Conservation (phyloP, 108 stramenopile species). For the Skeletonema marinoi region DNA sequence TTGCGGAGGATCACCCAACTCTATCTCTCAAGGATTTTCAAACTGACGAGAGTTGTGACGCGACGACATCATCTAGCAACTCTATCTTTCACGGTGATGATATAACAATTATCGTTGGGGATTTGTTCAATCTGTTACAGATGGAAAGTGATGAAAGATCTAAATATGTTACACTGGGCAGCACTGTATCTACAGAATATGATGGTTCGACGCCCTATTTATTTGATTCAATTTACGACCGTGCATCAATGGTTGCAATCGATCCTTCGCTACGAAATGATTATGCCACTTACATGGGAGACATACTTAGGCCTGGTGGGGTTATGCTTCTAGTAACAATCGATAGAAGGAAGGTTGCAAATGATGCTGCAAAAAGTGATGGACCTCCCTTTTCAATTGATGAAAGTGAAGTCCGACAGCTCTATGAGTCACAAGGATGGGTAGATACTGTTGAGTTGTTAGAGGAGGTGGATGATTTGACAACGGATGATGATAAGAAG, state of each 20-base stretch:
- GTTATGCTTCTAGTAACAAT: conserved; percentile 63
- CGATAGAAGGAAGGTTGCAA: conserved; percentile 50
- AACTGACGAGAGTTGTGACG: background rate
- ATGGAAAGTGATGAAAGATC: conserved; percentile 27
- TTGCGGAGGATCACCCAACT: conserved; percentile 67
- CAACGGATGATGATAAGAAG: conserved; percentile 41
- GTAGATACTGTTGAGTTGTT: conserved; percentile 58
- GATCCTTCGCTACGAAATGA: conserved; percentile 55
- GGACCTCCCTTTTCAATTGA: conserved; percentile 80
- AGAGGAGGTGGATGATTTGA: conserved; percentile 56
- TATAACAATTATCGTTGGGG: conserved; percentile 63
- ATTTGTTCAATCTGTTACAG: conserved; percentile 61
- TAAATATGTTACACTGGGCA: conserved; percentile 4
- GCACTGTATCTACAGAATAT: background rate
- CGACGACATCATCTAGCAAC: background rate
- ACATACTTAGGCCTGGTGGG: conserved; percentile 61
- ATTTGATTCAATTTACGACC: conserved; percentile 79
- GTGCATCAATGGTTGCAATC: conserved; percentile 84
- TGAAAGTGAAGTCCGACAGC: conserved; percentile 47
- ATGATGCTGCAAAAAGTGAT: conserved; percentile 40
- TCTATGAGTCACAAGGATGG: conserved; percentile 56
- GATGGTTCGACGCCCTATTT: conserved; percentile 5
- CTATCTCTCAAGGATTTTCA: conserved; percentile 40
- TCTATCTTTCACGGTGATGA: conserved; percentile 56
- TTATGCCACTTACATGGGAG: conserved; percentile 62